Percentiles rank a stretch among this genome's conserved stretches.
Evolutionary conservation across 2,329 filamentous ascomycete species (phyloP).

Genomic region (Fonsecaea monophora): DNA sequence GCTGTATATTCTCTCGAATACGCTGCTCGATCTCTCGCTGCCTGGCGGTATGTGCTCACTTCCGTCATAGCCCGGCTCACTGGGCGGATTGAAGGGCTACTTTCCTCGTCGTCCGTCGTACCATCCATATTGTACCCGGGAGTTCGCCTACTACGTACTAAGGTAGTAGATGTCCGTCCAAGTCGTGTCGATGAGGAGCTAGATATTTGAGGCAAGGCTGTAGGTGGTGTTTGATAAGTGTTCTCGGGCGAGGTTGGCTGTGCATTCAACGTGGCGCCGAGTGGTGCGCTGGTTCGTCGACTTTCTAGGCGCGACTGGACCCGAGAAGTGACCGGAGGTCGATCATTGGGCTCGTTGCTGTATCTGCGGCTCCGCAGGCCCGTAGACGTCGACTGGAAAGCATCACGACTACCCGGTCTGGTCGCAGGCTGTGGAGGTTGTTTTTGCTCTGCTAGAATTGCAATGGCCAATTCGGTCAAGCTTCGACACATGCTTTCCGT

Average conservation of each 20-base stretch:
- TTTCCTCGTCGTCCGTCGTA: constrained; percentile 47
- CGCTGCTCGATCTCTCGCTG: constrained; percentile 45
- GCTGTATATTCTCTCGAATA: constrained; percentile 44
- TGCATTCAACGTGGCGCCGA: constrained; percentile 25
- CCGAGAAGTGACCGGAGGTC: constrained; percentile 41
- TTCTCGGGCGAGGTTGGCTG: constrained; percentile 23
- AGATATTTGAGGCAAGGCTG: constrained; percentile 41
- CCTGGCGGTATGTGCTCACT: constrained; percentile 44
- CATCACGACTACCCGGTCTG: constrained; percentile 45
- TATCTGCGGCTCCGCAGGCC: constrained; percentile 47
- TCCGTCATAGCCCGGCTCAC: constrained; percentile 54
- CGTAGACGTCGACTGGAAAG: constrained; percentile 41
- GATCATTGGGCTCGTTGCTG: constrained; percentile 50
- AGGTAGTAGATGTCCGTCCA: constrained; percentile 49
- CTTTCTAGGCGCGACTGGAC: constrained; percentile 49
- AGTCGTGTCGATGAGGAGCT: constrained; percentile 47
- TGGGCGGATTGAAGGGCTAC: constrained; percentile 47
- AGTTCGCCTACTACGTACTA: constrained; percentile 48
- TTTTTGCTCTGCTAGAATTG: constrained; percentile 68
- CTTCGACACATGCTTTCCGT: constrained; percentile 92
- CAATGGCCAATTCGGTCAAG: constrained; percentile 88
- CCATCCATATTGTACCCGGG: constrained; percentile 40
- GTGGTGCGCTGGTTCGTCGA: constrained; percentile 42
- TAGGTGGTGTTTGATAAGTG: constrained; percentile 39
- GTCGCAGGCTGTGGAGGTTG: constrained; percentile 20